Percentiles rank a stretch among this genome's conserved stretches.
These are phyloP conservation scores for Colletotrichum falcatum DNA, from an alignment of 2,329 filamentous ascomycete species.

Conservation along the genomic window DNA sequence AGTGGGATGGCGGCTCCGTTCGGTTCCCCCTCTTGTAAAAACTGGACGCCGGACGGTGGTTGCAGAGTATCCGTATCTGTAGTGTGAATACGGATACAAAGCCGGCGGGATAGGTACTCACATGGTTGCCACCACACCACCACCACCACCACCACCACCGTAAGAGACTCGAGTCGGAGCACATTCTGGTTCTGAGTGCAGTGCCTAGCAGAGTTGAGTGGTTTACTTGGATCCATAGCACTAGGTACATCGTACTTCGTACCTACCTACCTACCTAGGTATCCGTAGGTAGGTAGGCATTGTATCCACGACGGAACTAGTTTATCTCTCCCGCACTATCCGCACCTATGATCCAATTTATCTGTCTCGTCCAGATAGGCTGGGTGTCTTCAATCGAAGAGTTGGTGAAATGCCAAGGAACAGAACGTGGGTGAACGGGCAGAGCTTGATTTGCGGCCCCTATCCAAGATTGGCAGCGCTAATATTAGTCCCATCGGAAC, in stretches of 20 bases:
- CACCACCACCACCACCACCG: no score
- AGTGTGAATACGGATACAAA: no score
- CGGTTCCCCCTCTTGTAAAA: neutral
- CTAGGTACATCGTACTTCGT: no score
- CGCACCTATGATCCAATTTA: neutral
- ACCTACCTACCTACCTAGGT: neutral
- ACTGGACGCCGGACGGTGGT: neutral
- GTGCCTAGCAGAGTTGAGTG: neutral
- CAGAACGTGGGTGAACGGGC: constrained; percentile 35
- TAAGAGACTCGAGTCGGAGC: no score
- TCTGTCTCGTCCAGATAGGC: neutral
- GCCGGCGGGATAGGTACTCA: no score
- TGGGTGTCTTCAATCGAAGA: constrained; percentile 7
- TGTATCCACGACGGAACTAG: no score
- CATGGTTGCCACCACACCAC: no score
- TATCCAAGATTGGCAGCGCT: constrained; percentile 40
- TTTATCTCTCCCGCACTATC: neutral
- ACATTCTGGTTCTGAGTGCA: no score
- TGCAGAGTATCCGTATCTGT: neutral
- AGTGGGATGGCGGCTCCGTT: neutral
- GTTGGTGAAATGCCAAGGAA: constrained; percentile 37
- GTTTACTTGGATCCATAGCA: no score
- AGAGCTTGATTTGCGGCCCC: constrained; percentile 41
- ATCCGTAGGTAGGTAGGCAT: neutral
- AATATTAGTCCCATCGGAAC: constrained; percentile 40